Evolutionary conservation across 2,329 filamentous ascomycete species (phyloP), one percentile per base, ranked within the genome.

Genomic region (Ophiostoma montium): DNA sequence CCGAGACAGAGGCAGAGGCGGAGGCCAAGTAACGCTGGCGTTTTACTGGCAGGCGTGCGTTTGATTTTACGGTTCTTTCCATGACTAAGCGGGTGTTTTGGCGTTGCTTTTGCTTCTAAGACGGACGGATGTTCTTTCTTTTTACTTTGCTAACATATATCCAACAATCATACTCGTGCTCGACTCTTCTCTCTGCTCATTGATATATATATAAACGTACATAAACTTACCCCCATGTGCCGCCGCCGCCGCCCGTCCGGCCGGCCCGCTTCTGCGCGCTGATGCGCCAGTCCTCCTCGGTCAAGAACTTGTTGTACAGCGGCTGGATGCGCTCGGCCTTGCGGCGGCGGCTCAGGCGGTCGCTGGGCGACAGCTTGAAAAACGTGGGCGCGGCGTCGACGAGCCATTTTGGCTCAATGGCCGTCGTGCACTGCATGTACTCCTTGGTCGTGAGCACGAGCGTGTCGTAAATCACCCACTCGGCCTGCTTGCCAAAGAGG

Each of bases 301-400:
- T 84, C 3, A 82, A 84, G 67, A 86, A 95, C 62, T 89, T 84
- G 63, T 95, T 95, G 63, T 95, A 88, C 66, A 98, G 66, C 39
- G 92, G 92, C 70, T 95, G 86, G 49, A 98, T 96, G 50, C 90
- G 75, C 72, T 98, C 92, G 0, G 86, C 86, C 71, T 86, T 84
- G 76, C 94, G 92, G 60, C 92, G 71, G 74, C 95, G 95, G 55
- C 84, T 90, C 59, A 98, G 66, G 50, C 78, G 74, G 62, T 95
- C 87, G 33, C 84, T 90, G 15, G 86, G 81, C 16, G 92, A 90
- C 5, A 96, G 87, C 74, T 94, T 95, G 79, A 96, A 98, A 70
- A 96, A 98, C 0, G 88, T 95, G 10, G 94, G 92, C n/a, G 94
- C 92, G 12, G 89, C 90, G 59, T 95, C 89, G 1, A 96, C 88